Evolutionary conservation across 2,329 filamentous ascomycete species (phyloP), one percentile per base, ranked within the genome.

Genomic region (Sclerotiophoma versabilis): DNA sequence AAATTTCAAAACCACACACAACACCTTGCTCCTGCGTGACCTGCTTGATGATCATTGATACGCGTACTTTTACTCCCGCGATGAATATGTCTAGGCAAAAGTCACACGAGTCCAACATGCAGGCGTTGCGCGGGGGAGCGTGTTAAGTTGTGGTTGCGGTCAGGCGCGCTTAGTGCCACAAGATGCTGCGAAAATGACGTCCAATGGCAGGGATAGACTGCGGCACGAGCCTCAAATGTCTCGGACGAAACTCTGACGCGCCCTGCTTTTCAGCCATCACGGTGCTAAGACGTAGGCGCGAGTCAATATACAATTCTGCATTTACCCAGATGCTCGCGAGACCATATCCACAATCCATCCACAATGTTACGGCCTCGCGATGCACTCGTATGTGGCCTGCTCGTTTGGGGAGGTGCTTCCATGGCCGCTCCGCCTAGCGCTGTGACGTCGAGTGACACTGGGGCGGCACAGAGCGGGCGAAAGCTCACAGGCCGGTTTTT

Each of bases 401-500:
- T 68, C 45, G 44, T 66, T 59, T 60, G 62, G 57, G 62, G 46
- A 46, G 56, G 54, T 32, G 39, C 54, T 46, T 65, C 64, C 57
- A 57, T 47, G 43, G 68, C 65, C 55, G 69, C 70, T 61, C 68
- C 69, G 63, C 64, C 64, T 52, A 59, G 57, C 54, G 55, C 52
- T 50, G 58, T 49, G 33, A 17, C 42, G 46, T 34, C 47, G 42
- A 50, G 49, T 42, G 47, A 54, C 29, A 47, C 49, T 51, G 57
- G 50, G 44, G 54, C 45, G 48, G 54, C 57, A 38, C 45, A 49
- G 51, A 42, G 34, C 29, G 60, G 59, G 39, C 66, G 70, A 34
- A 65, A 53, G 41, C 66, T 79, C 46, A 75, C 75, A 42, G 92
- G 92, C 61, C 86, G 85, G 72, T 96, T 96, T 78, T 81, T 96